Conservation (phyloP, 2,329 filamentous ascomycete species). For the Trichoderma polysporum region DNA sequence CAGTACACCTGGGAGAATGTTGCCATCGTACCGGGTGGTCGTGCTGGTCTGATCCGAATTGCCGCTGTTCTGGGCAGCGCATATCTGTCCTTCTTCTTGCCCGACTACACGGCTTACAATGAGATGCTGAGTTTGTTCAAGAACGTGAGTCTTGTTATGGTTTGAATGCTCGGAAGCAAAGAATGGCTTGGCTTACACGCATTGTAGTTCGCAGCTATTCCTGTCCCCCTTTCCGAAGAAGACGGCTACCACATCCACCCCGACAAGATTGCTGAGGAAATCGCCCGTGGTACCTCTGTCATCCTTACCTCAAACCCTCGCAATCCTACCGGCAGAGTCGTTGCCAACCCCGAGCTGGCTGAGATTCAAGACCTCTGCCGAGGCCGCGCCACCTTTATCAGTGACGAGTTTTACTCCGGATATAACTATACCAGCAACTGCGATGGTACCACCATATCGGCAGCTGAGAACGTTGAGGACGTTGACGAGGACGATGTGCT, state of each 20-base stretch:
- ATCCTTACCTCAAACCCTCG: slow-evolving; percentile 94
- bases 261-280: slow-evolving; percentile 89
- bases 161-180: neutral
- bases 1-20: slow-evolving; percentile 98
- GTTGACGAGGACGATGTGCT: slow-evolving; percentile 89
- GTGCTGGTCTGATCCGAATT: slow-evolving; percentile 90
- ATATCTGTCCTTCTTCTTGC: slow-evolving; percentile 91
- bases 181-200: neutral
- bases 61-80: slow-evolving; percentile 91
- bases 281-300: slow-evolving; percentile 80
- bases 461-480: slow-evolving; percentile 85
- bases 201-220: slow-evolving; percentile 74
- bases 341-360: slow-evolving; percentile 79
- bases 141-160: slow-evolving; percentile 56
- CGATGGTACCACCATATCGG: slow-evolving; percentile 84
- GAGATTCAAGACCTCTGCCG: slow-evolving; percentile 93
- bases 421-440: slow-evolving; percentile 96
- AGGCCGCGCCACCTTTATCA: slow-evolving; percentile 85
- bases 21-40: slow-evolving; percentile 89
- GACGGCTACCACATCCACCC: slow-evolving; percentile 93
- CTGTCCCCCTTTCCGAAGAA: slow-evolving; percentile 77
- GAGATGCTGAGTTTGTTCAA: slow-evolving; percentile 96
- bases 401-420: slow-evolving; percentile 94
- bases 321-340: slow-evolving; percentile 88
- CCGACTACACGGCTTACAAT: slow-evolving; percentile 95